These are phyloP conservation scores for Lentinula sp. DNA, from an alignment of 768 basidiomycete species.

Conservation along the genomic window DNA sequence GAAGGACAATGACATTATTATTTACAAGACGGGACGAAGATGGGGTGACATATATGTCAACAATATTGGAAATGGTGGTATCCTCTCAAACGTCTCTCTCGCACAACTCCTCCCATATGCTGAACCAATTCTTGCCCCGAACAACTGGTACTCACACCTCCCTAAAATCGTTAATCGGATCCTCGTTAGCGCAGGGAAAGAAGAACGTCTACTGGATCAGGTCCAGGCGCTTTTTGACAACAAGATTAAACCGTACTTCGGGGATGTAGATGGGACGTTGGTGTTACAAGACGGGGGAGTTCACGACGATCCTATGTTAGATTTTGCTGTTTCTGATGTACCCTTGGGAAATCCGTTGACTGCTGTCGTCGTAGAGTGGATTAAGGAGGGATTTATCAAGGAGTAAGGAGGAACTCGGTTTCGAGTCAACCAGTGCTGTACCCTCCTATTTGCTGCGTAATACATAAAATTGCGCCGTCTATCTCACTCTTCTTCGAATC, in stretches of 20 bases:
- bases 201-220: conserved; percentile 26
- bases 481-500: too few species aligned
- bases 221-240: conserved; percentile 12
- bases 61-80: conserved; percentile 19
- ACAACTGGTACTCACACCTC: conserved; percentile 26
- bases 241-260: background rate
- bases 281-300: conserved; percentile 25
- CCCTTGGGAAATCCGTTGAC: background rate
- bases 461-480: too few species aligned
- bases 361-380: background rate
- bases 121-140: conserved; percentile 23
- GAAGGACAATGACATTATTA: background rate
- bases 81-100: conserved; percentile 14
- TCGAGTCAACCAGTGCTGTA: too few species aligned
- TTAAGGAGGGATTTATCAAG: background rate
- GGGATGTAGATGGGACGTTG: conserved; percentile 14
- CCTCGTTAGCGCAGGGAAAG: conserved; percentile 27
- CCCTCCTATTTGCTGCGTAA: too few species aligned
- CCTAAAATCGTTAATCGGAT: conserved; percentile 24
- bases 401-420: background rate
- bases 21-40: background rate
- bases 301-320: conserved; percentile 29
- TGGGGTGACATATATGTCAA: conserved; percentile 10
- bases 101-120: conserved; percentile 15
- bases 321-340: conserved; percentile 7